phyloP scores from a whole-genome alignment of 805 yeast genomes.

The Starmera amethionina region DNA sequence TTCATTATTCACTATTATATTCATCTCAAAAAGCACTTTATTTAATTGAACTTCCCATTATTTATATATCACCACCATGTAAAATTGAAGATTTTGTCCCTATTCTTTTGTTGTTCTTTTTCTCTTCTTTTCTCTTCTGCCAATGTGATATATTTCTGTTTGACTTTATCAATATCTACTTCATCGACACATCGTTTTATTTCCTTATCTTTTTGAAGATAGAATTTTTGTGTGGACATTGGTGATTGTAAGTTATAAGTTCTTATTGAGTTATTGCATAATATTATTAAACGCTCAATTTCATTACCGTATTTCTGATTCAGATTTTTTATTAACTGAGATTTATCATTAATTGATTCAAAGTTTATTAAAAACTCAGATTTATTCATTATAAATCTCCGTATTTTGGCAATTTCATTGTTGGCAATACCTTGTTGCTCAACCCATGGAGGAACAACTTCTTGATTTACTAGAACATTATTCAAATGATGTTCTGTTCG shows the following conservation, averaged over 20 bases:
- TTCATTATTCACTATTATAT: too few relatives aligned
- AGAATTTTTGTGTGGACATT: slow-evolving; percentile 45
- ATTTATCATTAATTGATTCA: slow-evolving; percentile 1
- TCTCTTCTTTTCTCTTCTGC: neutral
- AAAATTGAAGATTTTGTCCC: neutral
- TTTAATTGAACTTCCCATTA: too few relatives aligned
- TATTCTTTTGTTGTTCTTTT: neutral
- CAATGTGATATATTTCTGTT: neutral
- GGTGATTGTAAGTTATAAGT: slow-evolving; percentile 62
- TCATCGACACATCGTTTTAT: slow-evolving; percentile 26
- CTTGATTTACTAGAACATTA: slow-evolving; percentile 65
- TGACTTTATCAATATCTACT: slow-evolving; percentile 16
- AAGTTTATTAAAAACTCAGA: slow-evolving; percentile 23
- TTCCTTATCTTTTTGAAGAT: slow-evolving; percentile 36
- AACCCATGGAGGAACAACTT: slow-evolving; percentile 84
- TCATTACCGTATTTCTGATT: slow-evolving; percentile 10
- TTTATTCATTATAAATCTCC: slow-evolving; percentile 31
- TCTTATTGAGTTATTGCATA: slow-evolving; percentile 39
- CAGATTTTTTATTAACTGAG: slow-evolving; percentile 5
- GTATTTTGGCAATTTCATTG: slow-evolving; percentile 34
- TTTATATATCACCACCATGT: neutral
- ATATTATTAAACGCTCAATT: slow-evolving; percentile 22
- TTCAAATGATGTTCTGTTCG: slow-evolving; percentile 72
- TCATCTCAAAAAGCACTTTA: too few relatives aligned
- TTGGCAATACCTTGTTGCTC: slow-evolving; percentile 60